Percentiles rank a stretch among this genome's conserved stretches.
Conservation (phyloP, 176 grass and related monocot genomes). For the Juncus inflexus region DNA sequence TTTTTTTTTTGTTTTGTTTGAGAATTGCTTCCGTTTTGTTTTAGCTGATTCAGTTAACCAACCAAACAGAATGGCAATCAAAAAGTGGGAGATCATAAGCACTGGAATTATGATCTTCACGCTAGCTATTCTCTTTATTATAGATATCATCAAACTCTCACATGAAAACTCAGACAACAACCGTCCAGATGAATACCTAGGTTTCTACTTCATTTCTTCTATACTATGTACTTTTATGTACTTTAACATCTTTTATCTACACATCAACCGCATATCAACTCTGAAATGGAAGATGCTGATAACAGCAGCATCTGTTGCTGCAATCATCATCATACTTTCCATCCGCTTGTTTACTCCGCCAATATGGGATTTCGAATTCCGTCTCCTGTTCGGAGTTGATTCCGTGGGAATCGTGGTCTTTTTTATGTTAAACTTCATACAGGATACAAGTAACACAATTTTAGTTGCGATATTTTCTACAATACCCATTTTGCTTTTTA, state of each 20-base stretch:
- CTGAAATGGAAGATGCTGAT: neutral
- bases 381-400: neutral
- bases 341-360: neutral
- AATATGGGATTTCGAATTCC: neutral
- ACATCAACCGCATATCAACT: neutral
- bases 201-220: no score
- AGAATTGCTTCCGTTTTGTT: no score
- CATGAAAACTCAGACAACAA: no score
- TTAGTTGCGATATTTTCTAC: neutral
- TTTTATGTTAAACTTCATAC: neutral
- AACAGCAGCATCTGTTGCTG: neutral
- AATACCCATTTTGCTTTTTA: neutral
- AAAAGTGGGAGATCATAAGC: no score
- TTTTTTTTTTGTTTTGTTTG: no score
- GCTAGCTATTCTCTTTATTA: no score
- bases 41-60: no score
- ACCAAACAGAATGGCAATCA: no score
- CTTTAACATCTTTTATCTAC: slow-evolving; percentile 4
- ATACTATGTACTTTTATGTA: neutral
- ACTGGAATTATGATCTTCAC: no score
- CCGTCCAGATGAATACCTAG: no score
- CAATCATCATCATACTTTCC: neutral
- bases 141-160: no score
- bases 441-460: slow-evolving; percentile 1
- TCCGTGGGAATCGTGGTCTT: neutral